A percentile compares a stretch with the other conserved stretches of the same genome.
Conservation (phyloP, 2,329 filamentous ascomycete genomes). For the Hypoxylon sp. region DNA sequence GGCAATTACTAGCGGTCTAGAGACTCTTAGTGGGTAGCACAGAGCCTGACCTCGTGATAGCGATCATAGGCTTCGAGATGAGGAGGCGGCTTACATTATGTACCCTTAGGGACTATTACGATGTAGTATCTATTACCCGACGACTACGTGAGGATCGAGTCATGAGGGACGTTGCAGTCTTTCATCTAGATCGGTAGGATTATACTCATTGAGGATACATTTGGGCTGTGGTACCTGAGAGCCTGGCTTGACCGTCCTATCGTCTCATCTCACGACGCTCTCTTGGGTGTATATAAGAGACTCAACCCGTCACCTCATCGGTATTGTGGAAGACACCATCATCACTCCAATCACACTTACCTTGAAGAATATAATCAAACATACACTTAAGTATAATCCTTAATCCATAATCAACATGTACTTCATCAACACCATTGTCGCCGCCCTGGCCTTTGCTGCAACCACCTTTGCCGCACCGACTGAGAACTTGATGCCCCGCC, state of each 20-base stretch:
- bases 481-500: slow-evolving; percentile 40
- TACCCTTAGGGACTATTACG: slow-evolving; percentile 4
- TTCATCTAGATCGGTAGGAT: slow-evolving; percentile 21
- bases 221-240: slow-evolving; percentile 1
- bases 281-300: slow-evolving; percentile 23
- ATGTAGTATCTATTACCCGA: slow-evolving; percentile 18
- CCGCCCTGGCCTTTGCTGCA: slow-evolving; percentile 41
- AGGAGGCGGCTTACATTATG: slow-evolving; percentile 15
- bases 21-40: slow-evolving; percentile 13
- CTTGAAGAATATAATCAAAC: slow-evolving; percentile 12
- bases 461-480: slow-evolving; percentile 42
- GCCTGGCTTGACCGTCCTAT: slow-evolving; percentile 6
- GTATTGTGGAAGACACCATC: slow-evolving; percentile 27
- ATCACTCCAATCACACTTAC: slow-evolving; percentile 17
- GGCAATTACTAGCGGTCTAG: slow-evolving; percentile 22
- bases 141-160: slow-evolving; percentile 12
- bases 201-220: background rate
- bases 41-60: slow-evolving; percentile 20
- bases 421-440: slow-evolving; percentile 39
- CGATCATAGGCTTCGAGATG: slow-evolving; percentile 3
- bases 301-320: slow-evolving; percentile 31
- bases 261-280: slow-evolving; percentile 31
- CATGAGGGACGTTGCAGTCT: slow-evolving; percentile 13
- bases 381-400: slow-evolving; percentile 8
- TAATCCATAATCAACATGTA: slow-evolving; percentile 46